Evolutionary conservation across 331 rosid species (phyloP), one percentile per base, ranked within the genome.

Genomic region (Erythrophleum ivorense): DNA sequence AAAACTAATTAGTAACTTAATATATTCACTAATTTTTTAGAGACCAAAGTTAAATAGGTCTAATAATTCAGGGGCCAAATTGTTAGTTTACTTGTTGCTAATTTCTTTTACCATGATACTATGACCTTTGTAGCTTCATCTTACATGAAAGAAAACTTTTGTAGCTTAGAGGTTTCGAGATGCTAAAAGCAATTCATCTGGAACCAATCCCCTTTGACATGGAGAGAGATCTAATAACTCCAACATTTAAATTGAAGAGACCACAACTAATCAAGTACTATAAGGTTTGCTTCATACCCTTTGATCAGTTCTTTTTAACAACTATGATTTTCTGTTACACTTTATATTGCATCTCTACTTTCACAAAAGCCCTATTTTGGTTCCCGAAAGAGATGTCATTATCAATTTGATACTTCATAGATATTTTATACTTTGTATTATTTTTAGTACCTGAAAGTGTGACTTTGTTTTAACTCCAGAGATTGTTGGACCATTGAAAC

Each of bases 131-230:
- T 34, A 55, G 36, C 70, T 15, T 46, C 57, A 70, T 68, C 69
- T 84, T 36, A 81, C 82, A 52, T 54, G 54, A 75, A 77, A 5
- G 7, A 40, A 9, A 73, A 59, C 71, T 67, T 18, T 74, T 9
- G 58, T 91, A 95, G 98, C 97, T 95, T 86, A 89, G 93, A 86
- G 97, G 98, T 24, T 95, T 95, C 80, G 98, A 95, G 88, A 63
- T 90, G 87, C 86, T 93, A 79, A 93, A 93, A 87, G 98, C 94
- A n/a, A 79, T 95, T 80, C 86, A 91, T 81, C 85, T 93, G 83
- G 99, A 95, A 81, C 92, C 98, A 73, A 86, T 65, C 76, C 96
- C 91, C 48, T 93, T 95, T 78, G 97, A 88, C 88, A 85, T 93
- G 87, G 98, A 90, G 82, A 93, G 98, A 88, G 98, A 93, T 89